Evolutionary conservation across 805 yeast genomes (phyloP), one percentile per base, ranked within the genome.

Genomic region (Tetrapisispora namnaoensis): DNA sequence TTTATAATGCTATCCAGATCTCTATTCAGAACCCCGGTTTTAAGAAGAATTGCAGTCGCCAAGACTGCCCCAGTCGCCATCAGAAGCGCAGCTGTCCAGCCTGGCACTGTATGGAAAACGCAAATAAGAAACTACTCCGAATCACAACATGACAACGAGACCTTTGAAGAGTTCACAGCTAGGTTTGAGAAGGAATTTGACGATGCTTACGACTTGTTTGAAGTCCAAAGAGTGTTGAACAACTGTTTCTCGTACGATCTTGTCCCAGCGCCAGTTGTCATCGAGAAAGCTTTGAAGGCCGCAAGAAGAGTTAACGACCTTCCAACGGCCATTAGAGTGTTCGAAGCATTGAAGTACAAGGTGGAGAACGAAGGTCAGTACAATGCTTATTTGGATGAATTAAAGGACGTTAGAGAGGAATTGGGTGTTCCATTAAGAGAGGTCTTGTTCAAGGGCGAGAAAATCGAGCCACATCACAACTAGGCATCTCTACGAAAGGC

Each of bases 271-370:
- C 99, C 99, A 58, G 80, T 85, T 53, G 98, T 93, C 54, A 78
- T 93, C 65, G 96, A 87, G 73, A 86, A 85, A 73, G 99, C 99
- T 44, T 78, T 93, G 67, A 82, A 86, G 74, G 99, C 99, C 44
- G 90, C 97, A 61, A 90, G 99, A 82, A 87, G 98, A 75, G 98
- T 93, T 59, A 88, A 93, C 73, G 99, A 93, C 75, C 87, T 87
- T 74, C 96, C 99, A 53, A 90, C 98, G 52, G 99, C 99, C 49
- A 93, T 89, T 59, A 86, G 99, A 75, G 96, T 95, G 49, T 93
- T 93, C 63, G 99, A 91, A 77, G 98, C 95, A 58, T 80, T 93
- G 69, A 87, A 86, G 71, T 87, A 82, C 81, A 93, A 93, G 77
- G 98, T 93, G 56, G 97, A 91, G 72, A 87, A 83, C 75, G 82